Evolutionary conservation across 2,329 filamentous ascomycete genomes (phyloP).

Genomic region (Sporothrix brasiliensis): DNA sequence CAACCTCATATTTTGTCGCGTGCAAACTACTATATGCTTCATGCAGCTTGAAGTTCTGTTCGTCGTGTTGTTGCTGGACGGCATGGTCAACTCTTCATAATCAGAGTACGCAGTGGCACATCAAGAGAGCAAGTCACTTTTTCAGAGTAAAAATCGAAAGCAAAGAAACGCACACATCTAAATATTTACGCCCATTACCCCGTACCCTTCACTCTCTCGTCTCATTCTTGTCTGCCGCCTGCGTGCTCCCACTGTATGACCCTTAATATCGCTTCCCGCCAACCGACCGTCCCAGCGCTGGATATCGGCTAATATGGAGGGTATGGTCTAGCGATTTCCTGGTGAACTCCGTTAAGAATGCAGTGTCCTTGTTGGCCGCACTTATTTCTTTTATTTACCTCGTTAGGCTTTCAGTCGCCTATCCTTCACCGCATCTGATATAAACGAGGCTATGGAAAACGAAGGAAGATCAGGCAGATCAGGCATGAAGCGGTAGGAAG

Average conservation of each 20-base stretch:
- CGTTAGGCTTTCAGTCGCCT: background rate
- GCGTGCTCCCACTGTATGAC: background rate
- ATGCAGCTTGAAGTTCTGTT: background rate
- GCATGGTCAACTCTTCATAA: background rate
- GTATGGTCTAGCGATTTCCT: conserved; percentile 5
- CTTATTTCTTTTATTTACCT: no score
- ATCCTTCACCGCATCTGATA: background rate
- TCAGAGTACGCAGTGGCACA: background rate
- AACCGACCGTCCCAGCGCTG: background rate
- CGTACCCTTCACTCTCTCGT: background rate
- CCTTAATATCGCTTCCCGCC: background rate
- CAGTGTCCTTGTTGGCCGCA: no score
- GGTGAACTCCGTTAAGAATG: background rate
- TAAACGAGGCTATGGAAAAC: background rate
- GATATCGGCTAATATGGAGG: conserved; percentile 24
- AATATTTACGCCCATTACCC: background rate
- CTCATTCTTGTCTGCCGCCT: background rate
- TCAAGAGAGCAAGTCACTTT: background rate
- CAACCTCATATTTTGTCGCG: conserved; percentile 3
- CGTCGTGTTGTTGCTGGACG: background rate
- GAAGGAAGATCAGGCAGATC: background rate
- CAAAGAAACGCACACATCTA: no score
- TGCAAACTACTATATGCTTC: conserved; percentile 2
- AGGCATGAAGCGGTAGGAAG: background rate
- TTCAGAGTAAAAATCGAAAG: background rate